Conservation (phyloP, 2,329 filamentous ascomycete species). For the Colletotrichum horii region DNA sequence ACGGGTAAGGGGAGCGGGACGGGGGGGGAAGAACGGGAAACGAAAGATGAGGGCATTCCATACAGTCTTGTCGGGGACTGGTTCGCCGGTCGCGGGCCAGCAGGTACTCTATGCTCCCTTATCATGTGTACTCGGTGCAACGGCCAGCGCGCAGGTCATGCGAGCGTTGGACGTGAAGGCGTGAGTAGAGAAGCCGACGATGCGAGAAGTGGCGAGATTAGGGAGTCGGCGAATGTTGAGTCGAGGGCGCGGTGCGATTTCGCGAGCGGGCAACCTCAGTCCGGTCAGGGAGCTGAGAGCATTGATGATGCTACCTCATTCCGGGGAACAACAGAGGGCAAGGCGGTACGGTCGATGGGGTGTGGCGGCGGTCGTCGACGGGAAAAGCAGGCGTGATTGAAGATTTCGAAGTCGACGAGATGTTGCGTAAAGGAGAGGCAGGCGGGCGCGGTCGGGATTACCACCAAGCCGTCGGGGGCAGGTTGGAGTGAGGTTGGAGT, state of each 20-base stretch:
- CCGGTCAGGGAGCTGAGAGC: slow-evolving; percentile 65
- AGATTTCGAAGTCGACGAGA: neutral
- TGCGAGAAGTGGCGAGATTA: neutral
- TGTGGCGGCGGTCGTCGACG: neutral
- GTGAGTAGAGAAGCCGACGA: neutral
- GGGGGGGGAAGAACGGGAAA: neutral
- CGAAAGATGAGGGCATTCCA: slow-evolving; percentile 32
- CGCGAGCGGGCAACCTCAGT: slow-evolving; percentile 48
- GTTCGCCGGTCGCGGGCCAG: slow-evolving; percentile 64
- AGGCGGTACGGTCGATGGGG: neutral
- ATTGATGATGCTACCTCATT: slow-evolving; percentile 64
- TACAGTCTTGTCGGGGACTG: slow-evolving; percentile 62
- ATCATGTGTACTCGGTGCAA: slow-evolving; percentile 42
- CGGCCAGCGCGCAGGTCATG: slow-evolving; percentile 20
- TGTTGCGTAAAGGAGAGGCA: neutral
- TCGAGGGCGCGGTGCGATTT: slow-evolving; percentile 16
- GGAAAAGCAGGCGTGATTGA: neutral
- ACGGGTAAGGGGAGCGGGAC: slow-evolving; percentile 12
- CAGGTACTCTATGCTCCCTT: slow-evolving; percentile 60
- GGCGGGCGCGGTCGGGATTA: slow-evolving; percentile 5
- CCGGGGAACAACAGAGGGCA: slow-evolving; percentile 35
- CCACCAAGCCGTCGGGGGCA: slow-evolving; percentile 8
- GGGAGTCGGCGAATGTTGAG: slow-evolving; percentile 12
- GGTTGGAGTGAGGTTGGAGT: slow-evolving; percentile 18
- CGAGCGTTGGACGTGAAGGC: slow-evolving; percentile 12